A percentile compares a stretch with the other conserved stretches of the same genome.
phyloP scores from a whole-genome alignment of 805 yeast species.

The Wickerhamomyces tratensis region DNA sequence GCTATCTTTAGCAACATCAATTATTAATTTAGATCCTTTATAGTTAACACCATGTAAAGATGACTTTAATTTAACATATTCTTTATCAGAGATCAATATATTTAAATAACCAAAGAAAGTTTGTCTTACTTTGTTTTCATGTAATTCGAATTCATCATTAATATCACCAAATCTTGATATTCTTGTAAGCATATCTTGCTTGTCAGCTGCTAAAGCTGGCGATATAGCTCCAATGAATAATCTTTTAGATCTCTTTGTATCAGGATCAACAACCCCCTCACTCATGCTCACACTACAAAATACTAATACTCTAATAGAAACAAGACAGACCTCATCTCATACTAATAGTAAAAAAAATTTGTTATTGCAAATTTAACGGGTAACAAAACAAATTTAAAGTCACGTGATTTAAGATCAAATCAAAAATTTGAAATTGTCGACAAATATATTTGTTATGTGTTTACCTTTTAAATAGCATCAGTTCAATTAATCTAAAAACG shows the following conservation, averaged over 20 bases:
- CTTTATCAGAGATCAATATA: conserved; percentile 36
- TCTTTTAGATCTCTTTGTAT: conserved; percentile 15
- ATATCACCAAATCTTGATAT: conserved; percentile 53
- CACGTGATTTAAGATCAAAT: not conserved
- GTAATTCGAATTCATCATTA: conserved; percentile 30
- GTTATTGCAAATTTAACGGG: not conserved
- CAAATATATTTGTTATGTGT: too few species aligned
- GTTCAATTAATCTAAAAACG: not conserved
- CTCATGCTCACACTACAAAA: too few species aligned
- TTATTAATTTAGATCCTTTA: conserved; percentile 59
- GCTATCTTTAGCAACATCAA: conserved; percentile 54
- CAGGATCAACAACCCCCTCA: conserved; percentile 13
- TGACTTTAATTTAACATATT: conserved; percentile 38
- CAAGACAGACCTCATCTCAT: too few species aligned
- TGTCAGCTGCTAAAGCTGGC: conserved; percentile 32
- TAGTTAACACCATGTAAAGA: conserved; percentile 63
- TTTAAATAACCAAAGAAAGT: conserved; percentile 55
- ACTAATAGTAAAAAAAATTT: too few species aligned
- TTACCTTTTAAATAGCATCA: too few species aligned
- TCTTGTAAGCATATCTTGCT: conserved; percentile 40
- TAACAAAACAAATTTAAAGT: too few species aligned
- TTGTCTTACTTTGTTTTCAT: conserved; percentile 37
- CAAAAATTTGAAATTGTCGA: too few species aligned
- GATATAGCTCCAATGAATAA: conserved; percentile 68
- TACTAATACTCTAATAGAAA: too few species aligned